Evolutionary conservation across 306 rosid species (phyloP), one percentile per base, ranked within the genome.

Genomic region (Lupinus albus): DNA sequence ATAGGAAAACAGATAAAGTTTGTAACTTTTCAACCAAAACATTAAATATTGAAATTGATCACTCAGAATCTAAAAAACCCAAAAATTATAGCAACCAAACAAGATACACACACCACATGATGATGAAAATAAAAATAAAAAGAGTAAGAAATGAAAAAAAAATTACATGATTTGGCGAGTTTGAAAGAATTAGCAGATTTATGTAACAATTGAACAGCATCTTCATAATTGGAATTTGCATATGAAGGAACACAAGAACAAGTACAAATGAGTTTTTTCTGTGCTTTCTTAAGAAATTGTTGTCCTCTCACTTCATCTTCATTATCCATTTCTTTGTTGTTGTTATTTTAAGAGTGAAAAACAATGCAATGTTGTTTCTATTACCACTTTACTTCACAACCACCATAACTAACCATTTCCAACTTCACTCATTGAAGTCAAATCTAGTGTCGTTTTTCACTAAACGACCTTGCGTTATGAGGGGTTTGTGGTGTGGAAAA

Each of bases 161-260:
- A n/a, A 55, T 8, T 2, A 80, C 88, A 84, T 61, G 88, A 84
- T 80, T 84, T 84, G 1, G 57, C 88, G 46, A 84, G 85, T 52
- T 80, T 84, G 64, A 77, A 84, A 47, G 88, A 80, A 78, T 50
- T 84, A 5, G 85, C 88, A 11, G 88, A 77, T 20, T 84, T 75
- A 7, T 71, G 73, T 61, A 74, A 78, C 10, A 84, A 64, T 41
- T 77, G 72, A 58, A 81, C 85, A 6, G 88, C 88, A 7, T 84
- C 88, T 74, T 80, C 81, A 42, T 61, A 57, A 7, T 80, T 84
- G 59, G 83, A 74, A 17, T 39, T 9, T 0, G 45, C 45, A 4
- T 8, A 39, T 4, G 11, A 39, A 3, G 45, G 45, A 39, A 9
- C 1, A 39, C 45, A 39, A 36, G 10, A 36, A 39, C 45, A 78